A percentile compares a stretch with the other conserved stretches of the same genome.
phyloP scores from a whole-genome alignment of 257 asterid genomes.

The Coffea canephora region DNA sequence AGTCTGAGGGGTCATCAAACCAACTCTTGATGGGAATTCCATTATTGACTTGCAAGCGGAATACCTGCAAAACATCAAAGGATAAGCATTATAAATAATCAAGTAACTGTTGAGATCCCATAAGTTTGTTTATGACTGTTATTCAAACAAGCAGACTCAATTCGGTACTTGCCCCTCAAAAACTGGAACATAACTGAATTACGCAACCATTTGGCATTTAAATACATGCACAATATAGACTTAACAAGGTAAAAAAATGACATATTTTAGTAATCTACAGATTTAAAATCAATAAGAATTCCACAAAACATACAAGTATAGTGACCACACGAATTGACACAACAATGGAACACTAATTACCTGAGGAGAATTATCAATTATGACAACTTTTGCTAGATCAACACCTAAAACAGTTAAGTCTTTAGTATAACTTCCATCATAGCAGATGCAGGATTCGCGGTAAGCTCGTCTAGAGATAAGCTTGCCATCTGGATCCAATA shows the following conservation, averaged over 20 bases:
- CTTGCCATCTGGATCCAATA: conserved; percentile 85
- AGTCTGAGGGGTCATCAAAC: conserved; percentile 89
- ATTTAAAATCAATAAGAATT: conserved; percentile 31
- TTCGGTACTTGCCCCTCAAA: neutral
- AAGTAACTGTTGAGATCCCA: neutral
- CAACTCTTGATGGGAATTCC: conserved; percentile 99
- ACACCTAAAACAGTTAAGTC: conserved; percentile 93
- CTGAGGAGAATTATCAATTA: conserved; percentile 95
- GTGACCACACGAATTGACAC: neutral
- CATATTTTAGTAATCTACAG: too few species aligned
- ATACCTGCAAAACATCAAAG: conserved; percentile 63
- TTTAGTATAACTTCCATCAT: conserved; percentile 71
- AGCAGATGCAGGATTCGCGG: conserved; percentile 87
- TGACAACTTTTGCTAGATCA: conserved; percentile 88
- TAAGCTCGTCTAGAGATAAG: conserved; percentile 78
- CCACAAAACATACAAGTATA: conserved; percentile 42
- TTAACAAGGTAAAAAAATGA: too few species aligned
- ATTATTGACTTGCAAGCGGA: conserved; percentile 89
- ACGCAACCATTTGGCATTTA: neutral
- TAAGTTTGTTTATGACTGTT: neutral
- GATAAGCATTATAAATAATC: neutral
- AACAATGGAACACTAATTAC: conserved; percentile 30
- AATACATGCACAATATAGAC: neutral
- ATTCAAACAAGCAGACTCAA: conserved; percentile 6
- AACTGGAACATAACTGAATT: conserved; percentile 4